Percentiles rank a stretch among this genome's conserved stretches.
Conservation (phyloP, 2,329 filamentous ascomycete species). For the Sodiomyces alkalinus region DNA sequence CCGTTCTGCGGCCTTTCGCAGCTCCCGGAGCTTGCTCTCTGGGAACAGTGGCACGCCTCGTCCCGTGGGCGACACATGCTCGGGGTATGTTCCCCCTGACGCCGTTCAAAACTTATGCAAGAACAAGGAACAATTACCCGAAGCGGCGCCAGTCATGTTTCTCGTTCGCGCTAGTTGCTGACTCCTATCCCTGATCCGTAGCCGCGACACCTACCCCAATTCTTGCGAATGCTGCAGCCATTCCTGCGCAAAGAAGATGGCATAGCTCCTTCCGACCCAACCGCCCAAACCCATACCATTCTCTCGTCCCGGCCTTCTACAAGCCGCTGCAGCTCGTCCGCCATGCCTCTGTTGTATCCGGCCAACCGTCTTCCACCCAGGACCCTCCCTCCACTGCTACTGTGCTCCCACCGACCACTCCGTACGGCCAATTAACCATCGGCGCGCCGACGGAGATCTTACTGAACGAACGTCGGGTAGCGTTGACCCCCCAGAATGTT, state of each 20-base stretch:
- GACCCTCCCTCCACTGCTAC: conserved; percentile 23
- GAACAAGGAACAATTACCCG: too few relatives aligned
- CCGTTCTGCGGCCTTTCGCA: too few relatives aligned
- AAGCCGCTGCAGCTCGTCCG: conserved; percentile 23
- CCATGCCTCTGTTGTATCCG: conserved; percentile 20
- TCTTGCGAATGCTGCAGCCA: too few relatives aligned
- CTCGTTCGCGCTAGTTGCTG: conserved; percentile 12
- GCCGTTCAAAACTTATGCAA: too few relatives aligned
- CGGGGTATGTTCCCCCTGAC: too few relatives aligned
- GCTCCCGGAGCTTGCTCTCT: too few relatives aligned
- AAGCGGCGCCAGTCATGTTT: background rate
- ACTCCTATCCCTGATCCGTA: too few relatives aligned
- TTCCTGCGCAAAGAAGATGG: too few relatives aligned
- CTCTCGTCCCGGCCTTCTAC: conserved; percentile 12
- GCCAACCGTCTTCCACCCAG: conserved; percentile 6
- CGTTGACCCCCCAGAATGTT: conserved; percentile 73
- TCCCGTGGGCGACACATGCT: too few relatives aligned
- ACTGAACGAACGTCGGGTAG: conserved; percentile 66
- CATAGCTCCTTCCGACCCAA: conserved; percentile 12
- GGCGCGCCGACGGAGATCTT: conserved; percentile 71
- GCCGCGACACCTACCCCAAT: too few relatives aligned
- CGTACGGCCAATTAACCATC: conserved; percentile 59
- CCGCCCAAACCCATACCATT: conserved; percentile 13
- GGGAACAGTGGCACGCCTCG: too few relatives aligned
- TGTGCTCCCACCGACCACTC: conserved; percentile 30